Evolutionary conservation across 2,329 filamentous ascomycete genomes (phyloP), one percentile per base, ranked within the genome.

Genomic region (Ascochyta viciae-villosae): DNA sequence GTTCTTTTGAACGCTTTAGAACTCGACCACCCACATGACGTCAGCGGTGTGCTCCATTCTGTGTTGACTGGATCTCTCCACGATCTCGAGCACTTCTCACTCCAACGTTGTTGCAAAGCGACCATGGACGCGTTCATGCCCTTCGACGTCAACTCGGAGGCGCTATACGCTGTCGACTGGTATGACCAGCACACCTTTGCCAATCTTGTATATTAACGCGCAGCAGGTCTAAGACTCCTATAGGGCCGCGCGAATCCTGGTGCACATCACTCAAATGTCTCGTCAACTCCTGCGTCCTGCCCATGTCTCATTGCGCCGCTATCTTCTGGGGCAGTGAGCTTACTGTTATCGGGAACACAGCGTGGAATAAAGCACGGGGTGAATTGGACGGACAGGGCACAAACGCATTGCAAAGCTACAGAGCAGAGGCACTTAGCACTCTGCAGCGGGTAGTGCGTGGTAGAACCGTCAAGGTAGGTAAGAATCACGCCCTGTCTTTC

Each of bases 301-400:
- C 77, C 12, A 72, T 81, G 44, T 67, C 74, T 10, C 77, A 80
- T 55, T 74, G 76, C 10, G 65, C 76, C 3, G 77, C 76, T 38
- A 68, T 81, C 22, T 79, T 79, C 60, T 80, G 78, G 77, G 74
- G 74, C 15, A 58, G 71, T 9, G 68, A 76, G 10, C 64, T 78
- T 22, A 57, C 68, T 9, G 67, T 77, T 12, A 64, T 80, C 6
- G 74, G 78, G 61, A 81, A 81, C 53, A 48, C 76, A 13, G 73
- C 74, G 5, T 81, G 78, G 78, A 66, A 60, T 13, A 74, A 73
- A 45, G 71, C 69, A 6, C 67, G 70, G 9, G 72, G 68, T 15
- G 63, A 68, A 12, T 54, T 72, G 3, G 62, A 71, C 29, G 72
- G 71, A 37, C 76, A 78, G 62, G 77, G 76, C 12, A 62, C 67